Percentiles rank a stretch among this genome's conserved stretches.
phyloP scores from a whole-genome alignment of 768 basidiomycete genomes.

The Boletus vermiculosoides region DNA sequence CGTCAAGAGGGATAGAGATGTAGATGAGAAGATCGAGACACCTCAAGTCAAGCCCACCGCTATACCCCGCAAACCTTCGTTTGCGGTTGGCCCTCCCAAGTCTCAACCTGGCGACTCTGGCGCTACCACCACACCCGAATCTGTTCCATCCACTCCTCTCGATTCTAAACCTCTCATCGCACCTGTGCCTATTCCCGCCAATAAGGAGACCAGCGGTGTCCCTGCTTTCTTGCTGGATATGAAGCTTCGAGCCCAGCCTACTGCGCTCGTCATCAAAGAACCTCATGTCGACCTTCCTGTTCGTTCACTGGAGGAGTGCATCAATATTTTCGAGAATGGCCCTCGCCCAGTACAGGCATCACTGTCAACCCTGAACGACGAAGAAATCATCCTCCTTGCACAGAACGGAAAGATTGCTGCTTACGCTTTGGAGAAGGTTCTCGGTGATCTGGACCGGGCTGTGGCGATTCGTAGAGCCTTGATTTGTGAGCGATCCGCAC shows the following conservation, averaged over 20 bases:
- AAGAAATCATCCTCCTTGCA: conserved; percentile 85
- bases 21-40: conserved; percentile 21
- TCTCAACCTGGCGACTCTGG: conserved; percentile 14
- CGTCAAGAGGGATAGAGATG: conserved; percentile 20
- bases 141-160: conserved; percentile 14
- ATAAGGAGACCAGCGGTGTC: conserved; percentile 22
- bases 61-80: conserved; percentile 22
- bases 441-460: conserved; percentile 86
- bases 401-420: conserved; percentile 92
- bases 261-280: conserved; percentile 14
- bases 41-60: conserved; percentile 11
- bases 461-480: conserved; percentile 84
- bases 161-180: conserved; percentile 22
- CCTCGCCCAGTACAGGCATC: conserved; percentile 58
- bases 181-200: conserved; percentile 23
- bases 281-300: conserved; percentile 14
- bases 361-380: conserved; percentile 72
- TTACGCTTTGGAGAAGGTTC: conserved; percentile 94
- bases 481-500: conserved; percentile 63
- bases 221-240: conserved; percentile 32
- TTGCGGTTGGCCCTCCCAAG: conserved; percentile 27
- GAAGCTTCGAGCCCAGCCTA: conserved; percentile 33
- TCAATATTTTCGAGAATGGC: conserved; percentile 75
- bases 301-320: conserved; percentile 72
- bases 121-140: conserved; percentile 17